Base-by-base conservation (phyloP, 352 stramenopile genomes). In the Phytophthora tentaculata region DNA sequence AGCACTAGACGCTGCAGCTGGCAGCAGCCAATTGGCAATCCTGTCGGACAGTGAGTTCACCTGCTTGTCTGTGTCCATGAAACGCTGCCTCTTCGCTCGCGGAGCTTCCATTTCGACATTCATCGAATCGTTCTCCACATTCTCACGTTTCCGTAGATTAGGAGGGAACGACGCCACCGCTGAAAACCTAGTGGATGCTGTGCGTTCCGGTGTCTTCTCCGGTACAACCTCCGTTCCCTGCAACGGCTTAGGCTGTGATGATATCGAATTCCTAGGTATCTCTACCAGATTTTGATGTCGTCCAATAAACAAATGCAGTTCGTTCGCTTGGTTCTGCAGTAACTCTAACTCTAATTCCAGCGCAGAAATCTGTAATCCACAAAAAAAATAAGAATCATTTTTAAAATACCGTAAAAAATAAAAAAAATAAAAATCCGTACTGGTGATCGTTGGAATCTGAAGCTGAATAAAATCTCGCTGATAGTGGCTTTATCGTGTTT, bases 21-120 rank as follows among this genome's bases (percentile, higher is more conserved):
- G 79, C 28, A 91, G 55, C 66, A 91, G 59, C 83, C 83, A 91
- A 70, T 86, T 88, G 5, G 79, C 70, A 17, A 91, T 72, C 0
- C 77, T 71, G 66, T 83, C 69, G 17, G 79, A 80, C 5, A 91
- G 60, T 52, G 74, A 91, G 29, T 73, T 76, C 17, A 66, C 66
- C 20, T 79, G 68, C 35, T 73, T 77, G 54, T 80, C 79, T 1
- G 61, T 47, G 24, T 67, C 68, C 29, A 66, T 22, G 1, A 82
- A 71, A 5, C 80, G 77, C 43, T 88, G 80, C 8, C 80, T 71
- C 56, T 91, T 89, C 16, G 60, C 55, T 9, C 72, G 61, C 8
- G 64, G 66, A 35, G 74, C 43, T 24, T 74, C 71, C 47, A 69
- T 60, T 20, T 73, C 71, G 16, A 71, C 45, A 23, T 73, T 70